Evolutionary conservation across 208 protist species (phyloP), one percentile per base, ranked within the genome.

Genomic region (Wallacemonas rigidus): DNA sequence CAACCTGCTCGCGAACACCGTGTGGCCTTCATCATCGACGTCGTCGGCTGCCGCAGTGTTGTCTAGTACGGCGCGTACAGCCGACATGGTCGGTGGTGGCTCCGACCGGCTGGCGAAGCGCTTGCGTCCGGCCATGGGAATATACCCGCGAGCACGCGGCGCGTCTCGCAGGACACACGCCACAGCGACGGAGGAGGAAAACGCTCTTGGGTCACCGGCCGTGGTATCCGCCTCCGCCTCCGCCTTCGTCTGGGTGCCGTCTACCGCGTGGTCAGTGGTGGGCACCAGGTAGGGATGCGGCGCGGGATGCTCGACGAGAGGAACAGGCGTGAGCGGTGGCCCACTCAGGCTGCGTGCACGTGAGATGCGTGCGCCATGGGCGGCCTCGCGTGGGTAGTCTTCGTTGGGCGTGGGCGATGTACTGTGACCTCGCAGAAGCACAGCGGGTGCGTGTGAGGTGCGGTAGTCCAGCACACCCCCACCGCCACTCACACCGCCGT

Each of bases 261-360:
- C 26, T 26, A 26, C 26, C 26, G 26, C 26, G 26, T 26, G 26
- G 26, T 26, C 26, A 26, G 26, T 26, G 26, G 26, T 26, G 12
- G 45, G 12, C 8, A 65, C 60, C 8, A 65, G 15, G 60, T 65
- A 65, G 3, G 60, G 60, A 17, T 65, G 60, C 60, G 60, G 60
- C n/a, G 60, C 60, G 60, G 11, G 3, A n/a, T 8, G 36, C 5
- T 14, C 60, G 5, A 36, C 38, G 41, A 65, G 43, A 0, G n/a
- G 41, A 6, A 50, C 45, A 12, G 60, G 60, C 5, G 40, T 41
- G 9, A 65, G 60, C 40, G 60, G 60, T 17, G 60, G 60, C 14
- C 60, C 60, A 36, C 60, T 65, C 14, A 65, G 43, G 40, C 60
- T 65, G 41, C 60, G 60, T n/a, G 57, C 57, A 39, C 57, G 55